These are phyloP conservation scores for Fusarium goolgardi DNA, from an alignment of 2,329 filamentous ascomycete species.

Conservation along the genomic window DNA sequence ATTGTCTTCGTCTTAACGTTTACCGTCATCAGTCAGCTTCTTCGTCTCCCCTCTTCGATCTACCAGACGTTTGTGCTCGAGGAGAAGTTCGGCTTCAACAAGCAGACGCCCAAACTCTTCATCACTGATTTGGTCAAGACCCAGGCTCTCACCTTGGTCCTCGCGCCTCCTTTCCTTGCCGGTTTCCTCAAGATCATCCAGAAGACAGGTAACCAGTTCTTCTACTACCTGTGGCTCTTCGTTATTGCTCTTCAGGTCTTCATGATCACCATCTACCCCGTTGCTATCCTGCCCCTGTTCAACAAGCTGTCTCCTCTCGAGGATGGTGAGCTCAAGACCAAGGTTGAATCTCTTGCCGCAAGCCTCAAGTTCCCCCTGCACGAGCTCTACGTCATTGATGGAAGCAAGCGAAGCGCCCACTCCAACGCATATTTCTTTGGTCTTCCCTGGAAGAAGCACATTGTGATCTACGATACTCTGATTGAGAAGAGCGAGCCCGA, in stretches of 20 bases:
- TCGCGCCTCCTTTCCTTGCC: conserved; percentile 89
- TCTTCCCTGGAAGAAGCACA: conserved; percentile 99
- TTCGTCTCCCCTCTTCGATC: conserved; percentile 83
- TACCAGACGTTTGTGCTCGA: conserved; percentile 97
- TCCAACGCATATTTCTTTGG: conserved; percentile 97
- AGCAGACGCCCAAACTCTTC: conserved; percentile 91
- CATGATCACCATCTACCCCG: conserved; percentile 95
- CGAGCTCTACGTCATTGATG: conserved; percentile 94
- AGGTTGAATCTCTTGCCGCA: conserved; percentile 85
- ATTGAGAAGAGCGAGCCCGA: conserved; percentile 93
- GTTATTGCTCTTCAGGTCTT: conserved; percentile 89
- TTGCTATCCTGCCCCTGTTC: conserved; percentile 93
- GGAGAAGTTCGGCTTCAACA: conserved; percentile 98
- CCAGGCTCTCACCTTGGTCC: conserved; percentile 80
- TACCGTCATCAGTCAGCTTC: conserved; percentile 80
- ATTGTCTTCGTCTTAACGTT: conserved; percentile 92
- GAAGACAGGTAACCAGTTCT: conserved; percentile 92
- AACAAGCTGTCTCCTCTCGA: conserved; percentile 97
- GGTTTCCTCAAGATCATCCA: conserved; percentile 95
- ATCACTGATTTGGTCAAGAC: conserved; percentile 91
- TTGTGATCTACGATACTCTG: conserved; percentile 98
- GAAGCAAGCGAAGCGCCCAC: conserved; percentile 86
- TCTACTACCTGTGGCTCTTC: conserved; percentile 98
- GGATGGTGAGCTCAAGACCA: conserved; percentile 86
- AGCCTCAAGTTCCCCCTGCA: conserved; percentile 90